Evolutionary conservation across 768 basidiomycete species (phyloP).

Genomic region (Leccinum imitatum): DNA sequence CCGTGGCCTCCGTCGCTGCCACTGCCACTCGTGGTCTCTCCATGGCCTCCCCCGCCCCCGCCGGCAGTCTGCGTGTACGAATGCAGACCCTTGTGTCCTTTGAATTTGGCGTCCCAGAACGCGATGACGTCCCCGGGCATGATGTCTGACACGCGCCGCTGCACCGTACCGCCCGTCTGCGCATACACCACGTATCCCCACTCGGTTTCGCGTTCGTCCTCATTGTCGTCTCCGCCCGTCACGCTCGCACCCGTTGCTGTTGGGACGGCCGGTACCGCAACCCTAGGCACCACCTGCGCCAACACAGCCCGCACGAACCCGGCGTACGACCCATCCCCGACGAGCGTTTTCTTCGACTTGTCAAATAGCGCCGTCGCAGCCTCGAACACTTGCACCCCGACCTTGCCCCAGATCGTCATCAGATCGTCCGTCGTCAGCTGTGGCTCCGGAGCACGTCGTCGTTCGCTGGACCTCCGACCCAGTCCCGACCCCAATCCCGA

Average conservation of each 20-base stretch:
- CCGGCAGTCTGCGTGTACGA: conserved; percentile 55
- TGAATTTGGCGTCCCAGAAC: conserved; percentile 73
- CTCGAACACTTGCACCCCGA: conserved; percentile 74
- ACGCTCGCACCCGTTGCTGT: conserved; percentile 17
- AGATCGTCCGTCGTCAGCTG: conserved; percentile 57
- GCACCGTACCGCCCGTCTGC: conserved; percentile 65
- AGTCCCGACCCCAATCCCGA: too few species aligned
- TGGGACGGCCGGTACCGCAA: conserved; percentile 21
- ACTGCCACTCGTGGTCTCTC: conserved; percentile 40
- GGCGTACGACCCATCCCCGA: conserved; percentile 82
- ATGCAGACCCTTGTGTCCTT: conserved; percentile 76
- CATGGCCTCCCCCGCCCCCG: too few species aligned
- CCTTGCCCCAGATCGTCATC: conserved; percentile 64
- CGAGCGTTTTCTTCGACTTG: conserved; percentile 71
- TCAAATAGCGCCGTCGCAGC: conserved; percentile 66
- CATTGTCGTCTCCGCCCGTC: conserved; percentile 27
- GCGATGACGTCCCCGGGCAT: conserved; percentile 84
- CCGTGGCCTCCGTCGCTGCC: conserved; percentile 32
- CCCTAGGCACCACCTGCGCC: conserved; percentile 67
- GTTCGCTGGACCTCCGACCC: conserved; percentile 25
- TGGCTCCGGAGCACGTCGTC: too few species aligned
- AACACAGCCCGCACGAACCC: conserved; percentile 76
- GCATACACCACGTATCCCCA: conserved; percentile 78
- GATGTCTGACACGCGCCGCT: conserved; percentile 74
- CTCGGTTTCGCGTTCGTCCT: neutral